These are phyloP conservation scores for Rutidosis leptorrhynchoides DNA, from an alignment of 129 eudicot species.

Conservation along the genomic window DNA sequence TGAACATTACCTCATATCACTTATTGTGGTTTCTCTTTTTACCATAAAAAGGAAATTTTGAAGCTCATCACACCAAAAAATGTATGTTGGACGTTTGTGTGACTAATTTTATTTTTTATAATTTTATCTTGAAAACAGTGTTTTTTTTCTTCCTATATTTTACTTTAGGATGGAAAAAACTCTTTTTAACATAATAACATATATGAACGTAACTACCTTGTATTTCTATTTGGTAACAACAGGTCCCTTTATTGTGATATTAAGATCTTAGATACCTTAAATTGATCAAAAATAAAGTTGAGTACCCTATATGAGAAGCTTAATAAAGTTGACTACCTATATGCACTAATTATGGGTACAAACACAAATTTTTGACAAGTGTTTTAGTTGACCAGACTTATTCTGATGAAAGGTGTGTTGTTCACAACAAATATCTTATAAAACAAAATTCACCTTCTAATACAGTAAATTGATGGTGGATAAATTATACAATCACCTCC, in stretches of 20 bases:
- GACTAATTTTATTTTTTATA: not conserved
- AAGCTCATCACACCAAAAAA: no score
- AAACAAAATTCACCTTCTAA: not conserved
- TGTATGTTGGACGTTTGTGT: not conserved
- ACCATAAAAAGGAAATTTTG: no score
- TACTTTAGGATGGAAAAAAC: no score
- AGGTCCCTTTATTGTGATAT: not conserved
- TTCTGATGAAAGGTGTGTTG: not conserved
- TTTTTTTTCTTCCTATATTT: no score
- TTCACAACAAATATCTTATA: not conserved
- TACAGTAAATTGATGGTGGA: no score
- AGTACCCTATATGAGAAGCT: not conserved
- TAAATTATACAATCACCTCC: not conserved
- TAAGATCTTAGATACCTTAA: not conserved
- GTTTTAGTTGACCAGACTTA: not conserved
- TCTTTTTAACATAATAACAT: no score
- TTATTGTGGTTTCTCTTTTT: no score
- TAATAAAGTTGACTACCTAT: not conserved
- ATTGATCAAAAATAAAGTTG: not conserved
- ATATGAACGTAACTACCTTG: no score
- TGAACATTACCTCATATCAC: no score
- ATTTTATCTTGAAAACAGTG: no score
- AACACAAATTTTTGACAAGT: not conserved
- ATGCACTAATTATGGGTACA: not conserved
- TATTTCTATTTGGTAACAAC: no score